These are phyloP conservation scores for Vigna reflexopilosa DNA, from an alignment of 306 rosid genomes.

Conservation along the genomic window DNA sequence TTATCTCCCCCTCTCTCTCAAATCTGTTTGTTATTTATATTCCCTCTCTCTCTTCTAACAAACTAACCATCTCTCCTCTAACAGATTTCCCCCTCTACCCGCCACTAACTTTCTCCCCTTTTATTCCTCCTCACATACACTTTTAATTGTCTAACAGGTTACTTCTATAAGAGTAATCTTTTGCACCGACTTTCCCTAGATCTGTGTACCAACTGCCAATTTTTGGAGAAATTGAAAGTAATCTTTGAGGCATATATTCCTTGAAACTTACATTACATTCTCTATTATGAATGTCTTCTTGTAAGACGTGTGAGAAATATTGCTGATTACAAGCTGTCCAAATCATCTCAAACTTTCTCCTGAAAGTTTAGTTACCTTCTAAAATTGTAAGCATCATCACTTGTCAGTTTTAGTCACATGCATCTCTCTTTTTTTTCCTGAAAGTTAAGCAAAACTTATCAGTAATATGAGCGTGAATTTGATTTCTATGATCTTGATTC, in stretches of 20 bases:
- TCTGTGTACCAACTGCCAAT: not conserved
- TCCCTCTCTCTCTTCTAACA: no score
- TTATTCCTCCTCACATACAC: no score
- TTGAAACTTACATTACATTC: slow-evolving; percentile 5
- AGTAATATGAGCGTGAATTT: slow-evolving; percentile 32
- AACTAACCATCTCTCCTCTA: no score
- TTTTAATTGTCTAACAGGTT: no score
- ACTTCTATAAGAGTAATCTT: no score
- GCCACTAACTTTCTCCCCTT: no score
- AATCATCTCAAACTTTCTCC: slow-evolving; percentile 8
- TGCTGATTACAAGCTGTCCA: slow-evolving; percentile 28
- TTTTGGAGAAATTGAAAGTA: slow-evolving; percentile 22
- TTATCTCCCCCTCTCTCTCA: no score
- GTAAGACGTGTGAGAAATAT: slow-evolving; percentile 1
- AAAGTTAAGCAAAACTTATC: slow-evolving; percentile 29
- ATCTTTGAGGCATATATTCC: slow-evolving; percentile 12
- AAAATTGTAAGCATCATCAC: not conserved
- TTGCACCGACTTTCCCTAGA: not conserved
- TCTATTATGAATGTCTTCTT: slow-evolving; percentile 2
- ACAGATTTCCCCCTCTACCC: no score
- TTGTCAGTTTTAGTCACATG: slow-evolving; percentile 1
- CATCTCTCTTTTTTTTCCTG: not conserved
- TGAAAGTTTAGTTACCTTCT: slow-evolving; percentile 16
- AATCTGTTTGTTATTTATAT: no score
- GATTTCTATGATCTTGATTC: slow-evolving; percentile 32